Evolutionary conservation across 225 moss, liverwort and hornwort genomes (phyloP).

Genomic region (Antitrichia curtipendula): DNA sequence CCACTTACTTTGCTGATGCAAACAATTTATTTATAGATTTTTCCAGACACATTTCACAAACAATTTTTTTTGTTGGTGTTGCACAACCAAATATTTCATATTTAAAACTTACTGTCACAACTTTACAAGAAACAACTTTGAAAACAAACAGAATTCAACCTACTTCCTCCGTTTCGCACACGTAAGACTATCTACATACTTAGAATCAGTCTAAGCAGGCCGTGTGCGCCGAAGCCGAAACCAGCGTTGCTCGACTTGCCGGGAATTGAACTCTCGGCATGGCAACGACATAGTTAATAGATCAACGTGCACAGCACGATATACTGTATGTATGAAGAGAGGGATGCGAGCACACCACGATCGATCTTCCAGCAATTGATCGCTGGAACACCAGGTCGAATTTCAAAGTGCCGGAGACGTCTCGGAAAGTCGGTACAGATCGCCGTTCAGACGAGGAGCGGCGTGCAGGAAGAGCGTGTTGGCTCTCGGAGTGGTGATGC

Average conservation of each 20-base stretch:
- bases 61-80: not conserved
- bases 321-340: not conserved
- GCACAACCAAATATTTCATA: not conserved
- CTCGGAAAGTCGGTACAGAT: not conserved
- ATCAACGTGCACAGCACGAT: not conserved
- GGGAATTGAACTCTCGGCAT: not conserved
- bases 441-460: not conserved
- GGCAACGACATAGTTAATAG: not conserved
- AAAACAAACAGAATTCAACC: not conserved
- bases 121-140: not conserved
- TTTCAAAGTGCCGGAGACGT: not conserved
- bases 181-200: not conserved
- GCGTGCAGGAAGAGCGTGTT: not conserved
- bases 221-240: not conserved
- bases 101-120: not conserved
- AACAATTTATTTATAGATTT: not conserved
- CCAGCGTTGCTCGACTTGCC: not conserved
- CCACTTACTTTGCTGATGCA: not conserved
- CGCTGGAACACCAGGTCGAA: too few species aligned
- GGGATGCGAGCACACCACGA: not conserved
- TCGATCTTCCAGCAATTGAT: not conserved
- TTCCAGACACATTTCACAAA: too few species aligned
- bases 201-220: not conserved
- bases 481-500: slow-evolving; percentile 3
- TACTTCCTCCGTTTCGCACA: not conserved